These are phyloP conservation scores for Entomophthora muscae DNA, from an alignment of 371 early-diverging fungal genomes.

Conservation along the genomic window DNA sequence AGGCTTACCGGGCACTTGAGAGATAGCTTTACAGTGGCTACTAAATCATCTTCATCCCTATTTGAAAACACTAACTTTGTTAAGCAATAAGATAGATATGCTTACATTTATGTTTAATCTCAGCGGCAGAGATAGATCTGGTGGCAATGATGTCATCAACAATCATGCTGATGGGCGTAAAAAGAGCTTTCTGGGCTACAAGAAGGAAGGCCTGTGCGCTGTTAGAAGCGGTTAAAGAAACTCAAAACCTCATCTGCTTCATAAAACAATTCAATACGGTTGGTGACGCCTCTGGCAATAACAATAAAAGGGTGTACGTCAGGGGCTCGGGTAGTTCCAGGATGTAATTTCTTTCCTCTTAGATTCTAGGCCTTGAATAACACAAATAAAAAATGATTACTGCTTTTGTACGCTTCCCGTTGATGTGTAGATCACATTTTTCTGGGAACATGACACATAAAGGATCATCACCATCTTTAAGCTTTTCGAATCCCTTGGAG, in stretches of 20 bases:
- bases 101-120: background rate
- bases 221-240: too few species aligned
- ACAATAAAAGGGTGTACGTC: background rate
- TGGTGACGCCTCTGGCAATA: background rate
- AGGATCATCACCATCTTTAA: background rate
- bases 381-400: background rate
- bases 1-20: background rate
- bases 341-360: background rate
- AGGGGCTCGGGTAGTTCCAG: slow-evolving; percentile 2
- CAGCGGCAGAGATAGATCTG: background rate
- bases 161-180: background rate
- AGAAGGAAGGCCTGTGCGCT: background rate
- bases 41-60: background rate
- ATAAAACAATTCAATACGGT: background rate
- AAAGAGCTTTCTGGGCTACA: background rate
- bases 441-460: background rate
- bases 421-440: background rate
- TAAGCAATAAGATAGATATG: background rate
- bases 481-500: background rate
- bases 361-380: background rate
- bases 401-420: background rate
- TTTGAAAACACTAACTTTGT: background rate
- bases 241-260: slow-evolving; percentile 1
- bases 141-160: background rate
- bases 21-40: too few species aligned